Base-by-base conservation (phyloP, 768 basidiomycete species). In the Thelephora ganbajun region DNA sequence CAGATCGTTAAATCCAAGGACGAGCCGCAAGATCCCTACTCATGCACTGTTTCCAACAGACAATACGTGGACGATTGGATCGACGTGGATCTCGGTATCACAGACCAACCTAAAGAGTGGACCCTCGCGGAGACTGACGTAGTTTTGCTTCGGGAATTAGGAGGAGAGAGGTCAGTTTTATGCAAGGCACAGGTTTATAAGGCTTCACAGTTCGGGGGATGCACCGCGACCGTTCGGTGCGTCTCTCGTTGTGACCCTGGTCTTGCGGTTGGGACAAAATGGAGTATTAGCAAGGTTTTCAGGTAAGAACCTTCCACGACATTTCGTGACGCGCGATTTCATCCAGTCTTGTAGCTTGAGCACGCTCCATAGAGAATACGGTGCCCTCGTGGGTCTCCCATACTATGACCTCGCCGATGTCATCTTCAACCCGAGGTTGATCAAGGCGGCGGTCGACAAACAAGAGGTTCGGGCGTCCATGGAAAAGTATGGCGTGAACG, bases 321-420 rank as follows among this genome's bases (percentile, higher is more conserved):
- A 18, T 50, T 16, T 2, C 33, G 42, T 16, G 11, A 46, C 33
- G 14, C 35, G 19, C 47, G 11, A 47, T 39, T 43, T 47, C 44
- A 2, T 48, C 12, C n/a, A 5, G 30, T 45, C 35, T 42, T 43
- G 22, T 45, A 99, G 96, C 52, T 66, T 99, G 54, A 88, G 82
- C 51, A 99, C 96, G 0, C 69, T 93, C 20, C 78, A 91, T 55
- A 82, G 96, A 41, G 96, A 99, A 66, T 99, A 90, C 60, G 81
- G 76, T 11, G 91, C 93, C 11, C 70, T 99, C 6, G 70, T 80
- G 56, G 83, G 80, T 11, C 68, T 96, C 49, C 83, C 82, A 12
- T 84, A 82, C 60, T 92, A 90, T 54, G 88, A 93, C 52, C 70
- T 83, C 11, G 76, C 72, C 45, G 67, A 75, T n/a, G 71, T 71